A percentile compares a stretch with the other conserved stretches of the same genome.
Evolutionary conservation across 768 basidiomycete species (phyloP).

Genomic region (Serendipita sp.): DNA sequence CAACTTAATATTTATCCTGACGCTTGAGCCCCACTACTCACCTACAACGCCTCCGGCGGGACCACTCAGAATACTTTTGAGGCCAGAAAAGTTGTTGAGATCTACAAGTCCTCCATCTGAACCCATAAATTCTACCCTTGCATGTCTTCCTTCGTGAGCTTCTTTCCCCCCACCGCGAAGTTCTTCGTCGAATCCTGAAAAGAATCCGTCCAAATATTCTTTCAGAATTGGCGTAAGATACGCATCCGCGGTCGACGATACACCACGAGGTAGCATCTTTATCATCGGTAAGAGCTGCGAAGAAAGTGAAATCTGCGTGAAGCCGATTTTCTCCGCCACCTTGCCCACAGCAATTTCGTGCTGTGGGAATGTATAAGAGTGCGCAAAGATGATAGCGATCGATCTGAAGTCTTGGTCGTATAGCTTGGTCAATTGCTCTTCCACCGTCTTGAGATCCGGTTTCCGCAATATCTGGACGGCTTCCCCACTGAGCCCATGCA

Average conservation of each 20-base stretch:
- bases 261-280: conserved; percentile 86
- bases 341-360: conserved; percentile 64
- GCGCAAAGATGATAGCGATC: conserved; percentile 75
- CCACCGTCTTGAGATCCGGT: conserved; percentile 47
- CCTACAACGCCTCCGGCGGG: conserved; percentile 92
- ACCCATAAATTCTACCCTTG: conserved; percentile 86
- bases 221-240: conserved; percentile 83
- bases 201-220: conserved; percentile 83
- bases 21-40: too few relatives aligned
- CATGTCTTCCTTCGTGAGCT: conserved; percentile 20
- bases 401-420: conserved; percentile 76
- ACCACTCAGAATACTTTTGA: conserved; percentile 85
- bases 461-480: conserved; percentile 68
- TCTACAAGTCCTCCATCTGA: conserved; percentile 80
- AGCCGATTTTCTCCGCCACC: conserved; percentile 68
- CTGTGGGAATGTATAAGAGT: conserved; percentile 82
- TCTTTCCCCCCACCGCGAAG: conserved; percentile 26
- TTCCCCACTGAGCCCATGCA: conserved; percentile 73
- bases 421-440: conserved; percentile 47
- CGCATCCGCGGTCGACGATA: conserved; percentile 85
- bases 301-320: conserved; percentile 77
- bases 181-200: conserved; percentile 67
- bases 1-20: too few relatives aligned
- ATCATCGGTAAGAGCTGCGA: conserved; percentile 85
- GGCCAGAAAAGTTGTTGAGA: conserved; percentile 69